These are phyloP conservation scores for Flaveria trinervia DNA, from an alignment of 129 eudicot genomes.

Conservation along the genomic window DNA sequence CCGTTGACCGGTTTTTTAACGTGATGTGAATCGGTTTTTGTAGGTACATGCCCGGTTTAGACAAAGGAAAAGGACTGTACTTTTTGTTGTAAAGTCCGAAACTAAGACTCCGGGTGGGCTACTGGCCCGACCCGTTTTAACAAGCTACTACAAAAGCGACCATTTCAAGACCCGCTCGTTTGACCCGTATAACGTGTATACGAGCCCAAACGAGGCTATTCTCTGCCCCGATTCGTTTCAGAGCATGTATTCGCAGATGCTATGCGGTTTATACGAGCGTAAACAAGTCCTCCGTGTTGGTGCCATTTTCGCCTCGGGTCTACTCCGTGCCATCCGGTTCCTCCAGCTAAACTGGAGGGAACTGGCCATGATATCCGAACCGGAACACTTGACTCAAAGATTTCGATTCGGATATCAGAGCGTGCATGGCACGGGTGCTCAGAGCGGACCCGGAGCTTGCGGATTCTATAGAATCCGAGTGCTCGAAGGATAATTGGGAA, in stretches of 20 bases:
- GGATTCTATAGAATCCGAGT: constrained; percentile 50
- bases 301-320: constrained; percentile 92
- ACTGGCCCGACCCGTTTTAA: constrained; percentile 87
- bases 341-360: constrained; percentile 88
- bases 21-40: constrained; percentile 14
- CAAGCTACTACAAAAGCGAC: constrained; percentile 91
- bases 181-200: constrained; percentile 87
- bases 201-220: constrained; percentile 91
- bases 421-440: constrained; percentile 52
- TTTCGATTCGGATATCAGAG: constrained; percentile 49
- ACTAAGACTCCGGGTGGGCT: constrained; percentile 90
- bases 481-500: constrained; percentile 71
- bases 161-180: constrained; percentile 88
- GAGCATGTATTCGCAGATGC: constrained; percentile 91
- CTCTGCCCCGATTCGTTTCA: constrained; percentile 90
- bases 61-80: constrained; percentile 91
- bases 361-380: constrained; percentile 67
- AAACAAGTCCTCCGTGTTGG: constrained; percentile 84
- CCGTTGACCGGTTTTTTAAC: not conserved
- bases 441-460: constrained; percentile 61
- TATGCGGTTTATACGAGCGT: constrained; percentile 81
- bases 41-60: constrained; percentile 86
- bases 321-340: constrained; percentile 95
- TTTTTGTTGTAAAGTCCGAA: constrained; percentile 88
- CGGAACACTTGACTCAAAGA: constrained; percentile 56